Evolutionary conservation across 2,329 filamentous ascomycete genomes (phyloP).

Genomic region (Beauveria sp.): DNA sequence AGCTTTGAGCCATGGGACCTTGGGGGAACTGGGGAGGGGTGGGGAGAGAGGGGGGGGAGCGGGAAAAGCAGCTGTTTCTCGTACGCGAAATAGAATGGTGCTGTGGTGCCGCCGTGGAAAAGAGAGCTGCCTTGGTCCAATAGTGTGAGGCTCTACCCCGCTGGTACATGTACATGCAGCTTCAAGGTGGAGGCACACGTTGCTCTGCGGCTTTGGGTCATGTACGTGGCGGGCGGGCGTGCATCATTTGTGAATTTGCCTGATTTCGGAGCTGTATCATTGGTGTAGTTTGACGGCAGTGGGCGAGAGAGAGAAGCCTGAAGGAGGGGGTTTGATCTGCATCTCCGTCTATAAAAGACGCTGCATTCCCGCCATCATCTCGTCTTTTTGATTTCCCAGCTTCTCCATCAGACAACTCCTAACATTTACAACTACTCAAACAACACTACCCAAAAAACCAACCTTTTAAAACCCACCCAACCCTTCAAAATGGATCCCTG

Average conservation of each 20-base stretch:
- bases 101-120: neutral
- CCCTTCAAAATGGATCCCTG: conserved; percentile 10
- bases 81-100: neutral
- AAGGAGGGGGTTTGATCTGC: neutral
- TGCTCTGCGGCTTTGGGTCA: neutral
- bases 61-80: neutral
- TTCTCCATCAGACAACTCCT: neutral
- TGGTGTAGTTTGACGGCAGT: neutral
- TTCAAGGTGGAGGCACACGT: conserved; percentile 6
- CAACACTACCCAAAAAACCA: neutral
- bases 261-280: neutral
- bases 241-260: conserved; percentile 6
- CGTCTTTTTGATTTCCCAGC: neutral
- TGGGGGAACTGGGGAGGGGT: too few relatives aligned
- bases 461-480: neutral
- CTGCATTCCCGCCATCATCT: neutral
- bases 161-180: conserved; percentile 5
- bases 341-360: conserved; percentile 6
- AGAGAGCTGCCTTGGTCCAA: neutral
- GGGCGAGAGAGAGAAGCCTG: neutral
- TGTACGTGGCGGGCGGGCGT: neutral
- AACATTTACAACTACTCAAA: neutral
- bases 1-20: neutral
- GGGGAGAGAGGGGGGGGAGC: neutral
- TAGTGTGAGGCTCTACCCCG: conserved; percentile 6